These are phyloP conservation scores for Punctularia strigosozonata DNA, from an alignment of 768 basidiomycete species.

Conservation along the genomic window DNA sequence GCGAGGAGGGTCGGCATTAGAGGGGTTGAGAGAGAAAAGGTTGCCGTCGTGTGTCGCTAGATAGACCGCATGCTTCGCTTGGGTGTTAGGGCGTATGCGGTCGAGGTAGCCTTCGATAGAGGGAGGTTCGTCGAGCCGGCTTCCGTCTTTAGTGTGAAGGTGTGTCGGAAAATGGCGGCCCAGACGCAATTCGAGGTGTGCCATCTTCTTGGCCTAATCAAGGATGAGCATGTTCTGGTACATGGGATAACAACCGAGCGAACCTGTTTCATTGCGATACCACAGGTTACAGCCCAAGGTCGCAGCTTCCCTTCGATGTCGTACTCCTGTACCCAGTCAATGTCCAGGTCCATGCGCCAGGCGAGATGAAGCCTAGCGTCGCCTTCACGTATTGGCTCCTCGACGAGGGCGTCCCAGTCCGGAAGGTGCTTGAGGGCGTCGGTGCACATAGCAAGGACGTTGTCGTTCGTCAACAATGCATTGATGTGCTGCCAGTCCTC, in stretches of 20 bases:
- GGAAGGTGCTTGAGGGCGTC: slow-evolving; percentile 40
- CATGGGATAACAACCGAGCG: slow-evolving; percentile 14
- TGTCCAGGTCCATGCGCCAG: slow-evolving; percentile 60
- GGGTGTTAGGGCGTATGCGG: slow-evolving; percentile 49
- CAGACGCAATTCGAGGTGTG: slow-evolving; percentile 63
- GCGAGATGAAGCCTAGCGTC: slow-evolving; percentile 50
- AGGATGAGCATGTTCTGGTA: too few relatives aligned
- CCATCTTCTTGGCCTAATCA: slow-evolving; percentile 25
- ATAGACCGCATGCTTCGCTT: slow-evolving; percentile 50
- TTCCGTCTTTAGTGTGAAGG: slow-evolving; percentile 31
- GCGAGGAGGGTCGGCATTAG: slow-evolving; percentile 52
- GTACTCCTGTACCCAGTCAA: slow-evolving; percentile 79
- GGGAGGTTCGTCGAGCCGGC: slow-evolving; percentile 57
- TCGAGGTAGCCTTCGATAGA: slow-evolving; percentile 82
- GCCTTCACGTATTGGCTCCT: slow-evolving; percentile 40
- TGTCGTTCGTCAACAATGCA: slow-evolving; percentile 43
- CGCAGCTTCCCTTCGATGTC: slow-evolving; percentile 51
- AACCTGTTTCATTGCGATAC: slow-evolving; percentile 65
- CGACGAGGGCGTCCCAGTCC: slow-evolving; percentile 53
- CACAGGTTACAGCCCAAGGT: slow-evolving; percentile 66
- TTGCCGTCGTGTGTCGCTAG: slow-evolving; percentile 62
- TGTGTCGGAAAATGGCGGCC: slow-evolving; percentile 53
- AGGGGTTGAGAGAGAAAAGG: slow-evolving; percentile 45
- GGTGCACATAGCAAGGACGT: slow-evolving; percentile 52
- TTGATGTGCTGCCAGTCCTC: slow-evolving; percentile 26